A percentile compares a stretch with the other conserved stretches of the same genome.
Evolutionary conservation across 108 stramenopile species (phyloP).

Genomic region (Aureococcus anophagefferens): DNA sequence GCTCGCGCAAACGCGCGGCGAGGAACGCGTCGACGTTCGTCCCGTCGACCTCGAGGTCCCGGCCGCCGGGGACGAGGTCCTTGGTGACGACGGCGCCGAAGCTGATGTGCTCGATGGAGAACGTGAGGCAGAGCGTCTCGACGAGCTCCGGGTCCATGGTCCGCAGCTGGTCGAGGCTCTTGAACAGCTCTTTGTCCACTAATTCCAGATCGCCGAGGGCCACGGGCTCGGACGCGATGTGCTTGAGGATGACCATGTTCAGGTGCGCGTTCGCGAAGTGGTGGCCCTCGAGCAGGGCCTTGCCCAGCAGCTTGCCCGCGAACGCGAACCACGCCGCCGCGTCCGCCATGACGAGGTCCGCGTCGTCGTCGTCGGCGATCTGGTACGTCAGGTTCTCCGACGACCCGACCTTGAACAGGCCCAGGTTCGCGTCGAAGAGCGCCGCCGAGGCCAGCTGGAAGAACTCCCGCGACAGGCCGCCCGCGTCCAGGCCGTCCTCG

Average conservation of each 20-base stretch:
- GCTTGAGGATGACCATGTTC: background rate
- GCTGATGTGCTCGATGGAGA: background rate
- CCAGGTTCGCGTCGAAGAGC: no score
- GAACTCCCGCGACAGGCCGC: no score
- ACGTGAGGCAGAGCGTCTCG: background rate
- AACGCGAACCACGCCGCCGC: background rate
- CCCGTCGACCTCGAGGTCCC: background rate
- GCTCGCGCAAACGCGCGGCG: no score
- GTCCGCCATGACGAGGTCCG: no score
- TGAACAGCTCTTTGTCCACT: background rate
- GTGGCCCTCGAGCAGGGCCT: slow-evolving; percentile 1
- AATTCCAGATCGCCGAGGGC: background rate
- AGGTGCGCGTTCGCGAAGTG: background rate
- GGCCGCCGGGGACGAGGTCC: background rate
- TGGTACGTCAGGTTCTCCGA: no score
- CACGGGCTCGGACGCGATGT: background rate
- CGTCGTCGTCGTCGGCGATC: no score
- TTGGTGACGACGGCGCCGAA: background rate
- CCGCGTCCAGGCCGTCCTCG: no score
- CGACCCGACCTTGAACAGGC: no score
- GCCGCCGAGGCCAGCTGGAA: no score
- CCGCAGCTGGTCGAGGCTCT: background rate
- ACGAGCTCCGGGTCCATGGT: background rate
- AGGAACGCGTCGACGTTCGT: no score
- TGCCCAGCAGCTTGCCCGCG: background rate